Percentiles rank a stretch among this genome's conserved stretches.
Evolutionary conservation across 176 grass and related monocot species (phyloP).

Genomic region (Carex kokanica): DNA sequence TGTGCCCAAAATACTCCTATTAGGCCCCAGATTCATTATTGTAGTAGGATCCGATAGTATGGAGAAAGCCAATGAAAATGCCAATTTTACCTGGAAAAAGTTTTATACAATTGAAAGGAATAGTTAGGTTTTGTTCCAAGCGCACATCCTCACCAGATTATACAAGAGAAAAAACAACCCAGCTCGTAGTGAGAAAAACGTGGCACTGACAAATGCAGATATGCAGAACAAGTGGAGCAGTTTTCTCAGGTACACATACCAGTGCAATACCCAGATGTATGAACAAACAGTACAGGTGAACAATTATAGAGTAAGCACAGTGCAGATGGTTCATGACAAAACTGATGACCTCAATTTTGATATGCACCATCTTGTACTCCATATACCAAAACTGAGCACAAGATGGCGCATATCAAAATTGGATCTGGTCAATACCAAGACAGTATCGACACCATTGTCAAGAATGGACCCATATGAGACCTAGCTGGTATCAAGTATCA

Average conservation of each 20-base stretch:
- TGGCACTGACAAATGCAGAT: neutral
- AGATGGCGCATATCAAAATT: neutral
- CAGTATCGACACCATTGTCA: neutral
- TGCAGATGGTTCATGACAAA: neutral
- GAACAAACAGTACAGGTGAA: no score
- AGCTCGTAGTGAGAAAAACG: neutral
- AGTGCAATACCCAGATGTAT: no score
- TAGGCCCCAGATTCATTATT: conserved; percentile 54
- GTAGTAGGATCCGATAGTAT: conserved; percentile 62
- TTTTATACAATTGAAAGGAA: neutral
- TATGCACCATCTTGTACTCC: no score
- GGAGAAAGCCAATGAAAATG: conserved; percentile 82
- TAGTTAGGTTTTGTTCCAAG: neutral
- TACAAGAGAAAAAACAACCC: neutral
- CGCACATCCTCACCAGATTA: neutral
- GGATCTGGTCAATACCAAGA: neutral
- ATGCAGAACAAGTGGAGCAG: neutral
- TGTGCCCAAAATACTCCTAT: conserved; percentile 77
- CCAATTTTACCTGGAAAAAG: conserved; percentile 72
- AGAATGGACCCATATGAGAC: neutral
- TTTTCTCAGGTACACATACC: neutral
- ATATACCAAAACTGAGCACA: neutral
- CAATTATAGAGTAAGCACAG: no score
- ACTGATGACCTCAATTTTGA: neutral
- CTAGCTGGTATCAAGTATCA: neutral